Evolutionary conservation across 2,329 filamentous ascomycete genomes (phyloP).

Genomic region (Neospermospora avenae): DNA sequence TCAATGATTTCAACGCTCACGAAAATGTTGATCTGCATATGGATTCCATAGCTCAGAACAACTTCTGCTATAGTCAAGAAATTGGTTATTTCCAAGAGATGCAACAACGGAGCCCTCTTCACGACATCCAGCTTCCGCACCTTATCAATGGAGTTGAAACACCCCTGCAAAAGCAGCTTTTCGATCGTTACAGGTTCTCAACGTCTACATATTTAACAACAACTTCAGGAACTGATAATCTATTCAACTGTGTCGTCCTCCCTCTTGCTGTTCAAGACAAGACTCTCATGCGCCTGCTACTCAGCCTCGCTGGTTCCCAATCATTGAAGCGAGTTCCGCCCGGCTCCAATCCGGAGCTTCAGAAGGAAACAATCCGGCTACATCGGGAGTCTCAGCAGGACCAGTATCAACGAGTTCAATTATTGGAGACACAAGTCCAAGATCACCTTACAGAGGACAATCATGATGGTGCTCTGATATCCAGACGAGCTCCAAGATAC

Average conservation of each 20-base stretch:
- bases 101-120: not conserved
- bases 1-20: not conserved
- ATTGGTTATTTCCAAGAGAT: not conserved
- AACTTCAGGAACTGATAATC: slow-evolving; percentile 13
- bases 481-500: not conserved
- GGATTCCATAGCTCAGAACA: not conserved
- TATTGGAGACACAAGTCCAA: not conserved
- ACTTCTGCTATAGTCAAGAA: not conserved
- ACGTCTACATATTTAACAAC: slow-evolving; percentile 21
- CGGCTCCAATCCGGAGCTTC: slow-evolving; percentile 1
- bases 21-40: not conserved
- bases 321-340: slow-evolving; percentile 10
- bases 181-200: slow-evolving; percentile 20
- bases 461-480: no score
- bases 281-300: slow-evolving; percentile 20
- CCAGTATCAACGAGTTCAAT: slow-evolving; percentile 14
- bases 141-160: slow-evolving; percentile 21
- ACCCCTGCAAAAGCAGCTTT: slow-evolving; percentile 17
- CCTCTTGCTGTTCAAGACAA: slow-evolving; percentile 22
- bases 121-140: slow-evolving; percentile 13
- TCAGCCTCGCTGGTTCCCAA: slow-evolving; percentile 24
- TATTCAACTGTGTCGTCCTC: slow-evolving; percentile 18
- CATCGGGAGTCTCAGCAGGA: slow-evolving; percentile 11
- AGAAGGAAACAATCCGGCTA: slow-evolving; percentile 14
- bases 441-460: not conserved